Conservation (phyloP, 805 yeast species). For the Debaryomyces prosopidis region DNA sequence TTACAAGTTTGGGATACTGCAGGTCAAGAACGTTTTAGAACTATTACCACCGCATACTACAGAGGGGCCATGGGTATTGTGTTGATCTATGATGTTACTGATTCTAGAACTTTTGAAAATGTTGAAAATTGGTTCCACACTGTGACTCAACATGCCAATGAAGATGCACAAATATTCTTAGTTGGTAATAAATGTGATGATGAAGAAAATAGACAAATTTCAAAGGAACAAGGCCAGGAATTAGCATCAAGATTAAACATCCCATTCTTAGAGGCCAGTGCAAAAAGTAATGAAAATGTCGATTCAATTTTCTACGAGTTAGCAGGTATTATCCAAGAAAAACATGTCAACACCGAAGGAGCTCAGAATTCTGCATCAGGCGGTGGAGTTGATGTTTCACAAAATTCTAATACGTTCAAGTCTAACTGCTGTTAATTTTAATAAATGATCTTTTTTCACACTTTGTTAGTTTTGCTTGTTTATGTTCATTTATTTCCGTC, state of each 20-base stretch:
- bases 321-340: constrained; percentile 84
- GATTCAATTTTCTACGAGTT: constrained; percentile 88
- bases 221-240: constrained; percentile 86
- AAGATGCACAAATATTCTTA: constrained; percentile 88
- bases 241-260: constrained; percentile 84
- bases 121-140: constrained; percentile 95
- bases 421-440: constrained; percentile 38
- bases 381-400: constrained; percentile 41
- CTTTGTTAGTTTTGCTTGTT: too few relatives aligned
- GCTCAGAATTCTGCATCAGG: constrained; percentile 25
- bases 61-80: constrained; percentile 90
- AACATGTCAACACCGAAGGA: constrained; percentile 49
- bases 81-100: constrained; percentile 81
- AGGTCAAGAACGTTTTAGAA: constrained; percentile 94
- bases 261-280: constrained; percentile 94
- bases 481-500: too few relatives aligned
- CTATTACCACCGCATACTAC: constrained; percentile 90
- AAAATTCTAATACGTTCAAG: constrained; percentile 24
- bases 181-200: constrained; percentile 97
- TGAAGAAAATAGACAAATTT: constrained; percentile 80
- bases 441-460: not conserved
- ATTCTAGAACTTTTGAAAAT: constrained; percentile 88
- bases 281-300: constrained; percentile 90
- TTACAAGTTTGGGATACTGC: constrained; percentile 98
- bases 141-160: constrained; percentile 94